phyloP scores from a whole-genome alignment of 2,329 filamentous ascomycete genomes.

The Alternaria brassicae region DNA sequence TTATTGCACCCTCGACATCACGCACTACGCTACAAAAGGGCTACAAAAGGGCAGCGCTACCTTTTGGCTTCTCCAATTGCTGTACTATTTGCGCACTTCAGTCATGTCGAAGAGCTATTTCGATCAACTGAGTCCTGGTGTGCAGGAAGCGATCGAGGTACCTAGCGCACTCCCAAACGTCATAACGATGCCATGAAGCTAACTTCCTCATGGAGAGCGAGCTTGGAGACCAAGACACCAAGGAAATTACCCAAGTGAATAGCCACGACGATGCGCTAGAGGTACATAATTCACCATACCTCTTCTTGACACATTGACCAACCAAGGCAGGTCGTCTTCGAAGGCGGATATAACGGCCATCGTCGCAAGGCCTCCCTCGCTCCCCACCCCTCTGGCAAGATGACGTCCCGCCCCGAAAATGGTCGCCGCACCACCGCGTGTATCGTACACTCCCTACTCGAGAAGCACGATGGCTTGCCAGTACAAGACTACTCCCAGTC shows the following conservation, averaged over 20 bases:
- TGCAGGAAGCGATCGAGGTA: constrained; percentile 38
- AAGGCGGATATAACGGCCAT: constrained; percentile 56
- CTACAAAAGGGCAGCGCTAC: constrained; percentile 11
- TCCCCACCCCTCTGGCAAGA: constrained; percentile 39
- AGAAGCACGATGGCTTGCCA: constrained; percentile 51
- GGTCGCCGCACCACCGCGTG: constrained; percentile 59
- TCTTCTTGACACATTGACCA: constrained; percentile 3
- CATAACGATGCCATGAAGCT: constrained; percentile 35
- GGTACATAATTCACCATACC: constrained; percentile 31
- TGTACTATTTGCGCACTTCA: background rate
- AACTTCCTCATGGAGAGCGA: constrained; percentile 48
- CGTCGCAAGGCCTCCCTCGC: constrained; percentile 68
- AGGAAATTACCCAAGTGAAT: constrained; percentile 34
- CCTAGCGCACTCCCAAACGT: constrained; percentile 19
- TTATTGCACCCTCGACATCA: constrained; percentile 12
- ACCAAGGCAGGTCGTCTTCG: constrained; percentile 62
- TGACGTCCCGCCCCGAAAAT: constrained; percentile 46
- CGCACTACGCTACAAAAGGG: constrained; percentile 9
- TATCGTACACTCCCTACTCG: constrained; percentile 67
- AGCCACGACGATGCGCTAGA: constrained; percentile 54
- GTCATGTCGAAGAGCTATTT: constrained; percentile 35
- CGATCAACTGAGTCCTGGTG: constrained; percentile 23
- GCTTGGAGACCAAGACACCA: constrained; percentile 35
- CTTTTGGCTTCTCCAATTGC: constrained; percentile 6
- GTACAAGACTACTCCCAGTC: constrained; percentile 32